Evolutionary conservation across 1,284 basidiomycete genomes (phyloP), one percentile per base, ranked within the genome.

Genomic region (Ganoderma meredithae): DNA sequence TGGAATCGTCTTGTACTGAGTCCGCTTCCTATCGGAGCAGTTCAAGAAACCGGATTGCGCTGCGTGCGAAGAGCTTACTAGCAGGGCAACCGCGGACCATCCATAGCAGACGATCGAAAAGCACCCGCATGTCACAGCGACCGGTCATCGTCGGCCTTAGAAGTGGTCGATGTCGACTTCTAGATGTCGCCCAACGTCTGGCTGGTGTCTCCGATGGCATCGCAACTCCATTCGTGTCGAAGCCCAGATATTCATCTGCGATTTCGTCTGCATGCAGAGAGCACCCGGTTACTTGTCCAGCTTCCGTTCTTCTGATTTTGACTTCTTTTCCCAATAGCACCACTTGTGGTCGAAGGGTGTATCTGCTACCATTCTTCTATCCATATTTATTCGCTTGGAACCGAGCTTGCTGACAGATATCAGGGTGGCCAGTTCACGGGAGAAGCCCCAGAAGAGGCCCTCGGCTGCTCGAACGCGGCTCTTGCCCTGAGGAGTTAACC

Each of bases 281-380:
- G 31, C 55, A n/a, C 55, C 33, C 33, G 55, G 33, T 10, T 39
- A 41, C 39, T 40, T 60, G 13, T 43, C 58, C 39, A 40, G 15
- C 53, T 56, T 60, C 31, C n/a, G 56, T 58, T 39, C 52, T 55
- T 65, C 60, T 56, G 59, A 55, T 52, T 43, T 33, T 53, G 59
- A 61, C 44, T 40, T 60, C 31, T 56, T 27, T 41, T 13, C 25
- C n/a, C 13, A 40, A n/a, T 22, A 22, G 58, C 22, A 22, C 22
- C 22, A 3, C 36, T 19, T n/a, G n/a, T 8, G 36, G 13, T 40
- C 12, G 22, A 40, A 31, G 31, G 25, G 12, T 0, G 47, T 22
- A 22, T 49, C 43, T 36, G 12, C 40, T 17, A 25, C 49, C 60
- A 8, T 13, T 17, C 52, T 43, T 58, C 60, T 58, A 10, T 44